phyloP scores from a whole-genome alignment of 225 moss, liverwort and hornwort genomes.

The Sphagnum contortum region DNA sequence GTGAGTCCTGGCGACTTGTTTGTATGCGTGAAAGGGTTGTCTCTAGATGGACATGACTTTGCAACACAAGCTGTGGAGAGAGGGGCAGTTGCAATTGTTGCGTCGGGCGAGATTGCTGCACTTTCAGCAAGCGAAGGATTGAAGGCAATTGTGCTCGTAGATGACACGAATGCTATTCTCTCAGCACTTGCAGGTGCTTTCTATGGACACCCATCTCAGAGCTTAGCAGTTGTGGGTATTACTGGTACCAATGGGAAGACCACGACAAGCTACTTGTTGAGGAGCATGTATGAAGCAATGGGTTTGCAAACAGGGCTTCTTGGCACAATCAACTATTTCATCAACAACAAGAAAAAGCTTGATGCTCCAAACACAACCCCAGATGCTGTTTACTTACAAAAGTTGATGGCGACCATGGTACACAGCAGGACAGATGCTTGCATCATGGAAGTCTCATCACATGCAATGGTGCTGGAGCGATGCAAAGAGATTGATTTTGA shows the following conservation, averaged over 20 bases:
- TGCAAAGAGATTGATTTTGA: conserved; percentile 92
- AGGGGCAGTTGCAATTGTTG: conserved; percentile 72
- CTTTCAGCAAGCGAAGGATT: conserved; percentile 29
- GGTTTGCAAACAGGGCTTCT: conserved; percentile 69
- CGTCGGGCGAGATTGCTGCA: conserved; percentile 38
- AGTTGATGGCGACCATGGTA: conserved; percentile 93
- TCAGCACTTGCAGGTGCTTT: conserved; percentile 87
- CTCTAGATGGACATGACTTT: conserved; percentile 63
- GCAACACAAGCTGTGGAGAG: conserved; percentile 69
- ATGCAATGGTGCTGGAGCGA: conserved; percentile 67
- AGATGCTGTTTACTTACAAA: conserved; percentile 74
- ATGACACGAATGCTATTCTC: conserved; percentile 66
- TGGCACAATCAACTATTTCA: conserved; percentile 83
- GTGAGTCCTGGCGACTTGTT: conserved; percentile 81
- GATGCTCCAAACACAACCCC: conserved; percentile 82
- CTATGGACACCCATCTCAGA: conserved; percentile 78
- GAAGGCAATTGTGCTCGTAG: conserved; percentile 70
- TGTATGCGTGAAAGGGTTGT: conserved; percentile 66
- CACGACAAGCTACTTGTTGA: conserved; percentile 68
- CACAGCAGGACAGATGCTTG: conserved; percentile 68
- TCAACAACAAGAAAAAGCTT: conserved; percentile 59
- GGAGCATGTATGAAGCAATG: conserved; percentile 92
- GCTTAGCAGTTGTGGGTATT: conserved; percentile 72
- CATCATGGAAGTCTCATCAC: conserved; percentile 96
- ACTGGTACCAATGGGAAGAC: conserved; percentile 98